These are phyloP conservation scores for Penicillium brevicompactum DNA, from an alignment of 2,329 filamentous ascomycete species.

Conservation along the genomic window DNA sequence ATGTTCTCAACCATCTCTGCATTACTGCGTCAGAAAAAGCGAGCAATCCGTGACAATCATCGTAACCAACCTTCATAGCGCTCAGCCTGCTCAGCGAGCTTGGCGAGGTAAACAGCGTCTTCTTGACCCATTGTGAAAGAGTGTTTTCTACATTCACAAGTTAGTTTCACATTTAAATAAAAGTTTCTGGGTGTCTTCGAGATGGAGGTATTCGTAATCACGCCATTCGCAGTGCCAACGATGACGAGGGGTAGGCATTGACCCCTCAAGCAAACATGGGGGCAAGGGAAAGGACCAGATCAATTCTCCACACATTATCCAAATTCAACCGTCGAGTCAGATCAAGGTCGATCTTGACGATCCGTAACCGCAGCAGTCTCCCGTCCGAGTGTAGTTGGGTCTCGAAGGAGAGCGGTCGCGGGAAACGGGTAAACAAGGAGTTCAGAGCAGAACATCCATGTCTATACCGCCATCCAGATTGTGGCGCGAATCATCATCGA, in stretches of 20 bases:
- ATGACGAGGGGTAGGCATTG: constrained; percentile 26
- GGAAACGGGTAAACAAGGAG: constrained; percentile 24
- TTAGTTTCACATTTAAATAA: neutral
- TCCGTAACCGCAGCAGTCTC: constrained; percentile 10
- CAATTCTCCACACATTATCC: neutral
- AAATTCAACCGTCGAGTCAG: constrained; percentile 1
- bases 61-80: constrained; percentile 87
- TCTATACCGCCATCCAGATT: neutral
- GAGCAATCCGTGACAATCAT: constrained; percentile 17
- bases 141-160: constrained; percentile 29
- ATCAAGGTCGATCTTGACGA: constrained; percentile 15
- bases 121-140: constrained; percentile 91
- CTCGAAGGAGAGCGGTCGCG: constrained; percentile 26
- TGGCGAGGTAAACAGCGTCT: constrained; percentile 98
- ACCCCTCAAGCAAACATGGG: neutral
- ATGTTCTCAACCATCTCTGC: constrained; percentile 99
- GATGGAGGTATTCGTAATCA: constrained; percentile 16
- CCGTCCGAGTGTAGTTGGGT: constrained; percentile 12
- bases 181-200: constrained; percentile 8
- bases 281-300: constrained; percentile 6
- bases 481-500: constrained; percentile 3
- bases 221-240: constrained; percentile 25
- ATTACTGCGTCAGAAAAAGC: constrained; percentile 12
- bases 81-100: constrained; percentile 99
- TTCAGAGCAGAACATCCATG: neutral